These are phyloP conservation scores for Neonectria ditissima DNA, from an alignment of 2,329 filamentous ascomycete genomes.

Conservation along the genomic window DNA sequence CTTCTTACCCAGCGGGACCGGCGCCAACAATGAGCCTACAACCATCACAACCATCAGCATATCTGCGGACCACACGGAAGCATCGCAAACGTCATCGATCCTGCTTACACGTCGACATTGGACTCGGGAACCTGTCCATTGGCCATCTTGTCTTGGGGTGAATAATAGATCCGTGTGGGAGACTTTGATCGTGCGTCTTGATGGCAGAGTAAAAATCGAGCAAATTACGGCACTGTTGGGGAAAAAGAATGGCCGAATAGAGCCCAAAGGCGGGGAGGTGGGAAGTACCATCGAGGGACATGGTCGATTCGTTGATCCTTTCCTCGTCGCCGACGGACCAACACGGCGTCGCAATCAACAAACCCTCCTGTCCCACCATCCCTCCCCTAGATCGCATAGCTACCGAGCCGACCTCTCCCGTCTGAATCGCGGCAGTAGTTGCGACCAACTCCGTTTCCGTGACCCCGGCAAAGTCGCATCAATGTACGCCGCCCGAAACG, in stretches of 20 bases:
- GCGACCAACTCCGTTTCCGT: background rate
- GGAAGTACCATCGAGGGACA: background rate
- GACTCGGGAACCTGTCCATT: background rate
- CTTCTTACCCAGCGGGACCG: conserved; percentile 26
- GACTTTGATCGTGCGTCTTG: background rate
- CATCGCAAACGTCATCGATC: background rate
- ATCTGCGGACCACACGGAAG: background rate
- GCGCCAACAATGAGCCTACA: conserved; percentile 26
- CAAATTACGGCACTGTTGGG: background rate
- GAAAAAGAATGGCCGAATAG: background rate
- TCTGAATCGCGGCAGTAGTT: background rate
- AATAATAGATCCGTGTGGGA: background rate
- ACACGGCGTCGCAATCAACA: background rate
- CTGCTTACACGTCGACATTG: background rate
- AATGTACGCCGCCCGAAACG: background rate
- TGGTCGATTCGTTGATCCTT: background rate
- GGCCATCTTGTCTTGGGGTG: background rate
- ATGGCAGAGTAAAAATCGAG: background rate
- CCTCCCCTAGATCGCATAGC: background rate
- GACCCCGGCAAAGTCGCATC: no score
- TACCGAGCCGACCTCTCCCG: no score
- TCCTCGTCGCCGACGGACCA: background rate
- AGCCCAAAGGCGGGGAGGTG: background rate
- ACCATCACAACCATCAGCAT: background rate
- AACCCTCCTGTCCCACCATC: no score